Conservation (phyloP, 768 basidiomycete species). For the Amanita inopinata region DNA sequence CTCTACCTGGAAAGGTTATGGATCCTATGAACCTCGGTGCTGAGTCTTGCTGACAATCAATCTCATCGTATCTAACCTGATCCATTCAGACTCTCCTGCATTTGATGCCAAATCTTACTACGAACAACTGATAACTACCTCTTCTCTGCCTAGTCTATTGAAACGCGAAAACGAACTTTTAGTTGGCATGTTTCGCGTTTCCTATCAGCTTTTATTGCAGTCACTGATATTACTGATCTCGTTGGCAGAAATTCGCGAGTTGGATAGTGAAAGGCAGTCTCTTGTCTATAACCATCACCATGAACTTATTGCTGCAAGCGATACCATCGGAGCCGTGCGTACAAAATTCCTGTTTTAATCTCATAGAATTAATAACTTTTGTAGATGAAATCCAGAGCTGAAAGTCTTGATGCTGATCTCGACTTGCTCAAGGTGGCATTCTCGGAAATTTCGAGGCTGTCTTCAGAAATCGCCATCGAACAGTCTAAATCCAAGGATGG, state of each 20-base stretch:
- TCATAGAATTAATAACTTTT: not conserved
- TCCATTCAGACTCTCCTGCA: conserved; percentile 56
- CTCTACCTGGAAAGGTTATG: conserved; percentile 40
- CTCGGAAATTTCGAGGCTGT: conserved; percentile 77
- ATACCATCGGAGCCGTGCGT: conserved; percentile 79
- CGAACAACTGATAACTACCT: conserved; percentile 76
- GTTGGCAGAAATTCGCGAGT: conserved; percentile 66
- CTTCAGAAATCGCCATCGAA: conserved; percentile 56
- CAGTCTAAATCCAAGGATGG: not conserved
- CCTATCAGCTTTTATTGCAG: not conserved
- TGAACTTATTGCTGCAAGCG: conserved; percentile 87
- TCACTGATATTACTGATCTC: not conserved
- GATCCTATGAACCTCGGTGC: conserved; percentile 81
- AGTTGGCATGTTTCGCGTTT: conserved; percentile 34
- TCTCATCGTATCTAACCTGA: not conserved
- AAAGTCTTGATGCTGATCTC: conserved; percentile 75
- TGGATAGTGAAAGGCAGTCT: conserved; percentile 84
- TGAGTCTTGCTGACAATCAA: not conserved
- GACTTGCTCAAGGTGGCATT: conserved; percentile 75
- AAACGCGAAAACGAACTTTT: conserved; percentile 79
- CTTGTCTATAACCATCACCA: conserved; percentile 95
- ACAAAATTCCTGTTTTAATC: not conserved
- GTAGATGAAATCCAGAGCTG: conserved; percentile 84
- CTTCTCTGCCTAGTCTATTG: conserved; percentile 61
- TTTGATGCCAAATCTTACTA: conserved; percentile 84